Percentiles rank a stretch among this genome's conserved stretches.
phyloP scores from a whole-genome alignment of 164 flowering plant genomes.

The Aristolochia californica region DNA sequence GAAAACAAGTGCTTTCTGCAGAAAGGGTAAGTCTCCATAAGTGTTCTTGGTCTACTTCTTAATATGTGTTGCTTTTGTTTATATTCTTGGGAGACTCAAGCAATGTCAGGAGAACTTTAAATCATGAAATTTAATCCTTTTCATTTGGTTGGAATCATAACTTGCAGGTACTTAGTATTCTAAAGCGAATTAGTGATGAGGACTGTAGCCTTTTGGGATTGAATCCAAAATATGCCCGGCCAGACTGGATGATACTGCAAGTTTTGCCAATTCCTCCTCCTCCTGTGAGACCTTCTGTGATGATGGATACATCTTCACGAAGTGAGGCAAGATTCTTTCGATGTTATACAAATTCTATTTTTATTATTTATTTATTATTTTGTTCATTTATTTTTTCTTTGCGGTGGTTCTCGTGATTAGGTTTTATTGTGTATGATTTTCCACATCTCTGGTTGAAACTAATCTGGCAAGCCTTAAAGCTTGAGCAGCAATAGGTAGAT shows the following conservation, averaged over 20 bases:
- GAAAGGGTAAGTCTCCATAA: conserved; percentile 47
- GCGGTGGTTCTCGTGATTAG: no score
- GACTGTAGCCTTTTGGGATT: conserved; percentile 73
- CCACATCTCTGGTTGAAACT: no score
- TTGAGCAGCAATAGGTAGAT: no score
- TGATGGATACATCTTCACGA: conserved; percentile 98
- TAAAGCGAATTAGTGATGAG: conserved; percentile 93
- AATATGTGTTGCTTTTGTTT: background rate
- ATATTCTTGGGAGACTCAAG: background rate
- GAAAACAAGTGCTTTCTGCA: conserved; percentile 88
- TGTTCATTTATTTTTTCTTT: background rate
- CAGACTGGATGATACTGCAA: conserved; percentile 99
- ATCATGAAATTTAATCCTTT: background rate
- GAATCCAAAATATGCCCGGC: conserved; percentile 90
- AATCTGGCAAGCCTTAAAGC: no score
- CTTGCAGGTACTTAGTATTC: conserved; percentile 70
- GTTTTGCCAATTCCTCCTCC: conserved; percentile 98
- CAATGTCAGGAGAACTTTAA: no score
- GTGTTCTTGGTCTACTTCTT: background rate
- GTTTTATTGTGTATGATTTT: no score
- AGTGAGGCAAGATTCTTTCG: conserved; percentile 67
- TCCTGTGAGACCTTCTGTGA: conserved; percentile 98
- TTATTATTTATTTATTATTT: background rate
- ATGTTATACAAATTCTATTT: background rate
- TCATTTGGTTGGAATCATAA: background rate